Evolutionary conservation across 2,329 filamentous ascomycete genomes (phyloP).

Genomic region (Pseudogymnoascus sp.): DNA sequence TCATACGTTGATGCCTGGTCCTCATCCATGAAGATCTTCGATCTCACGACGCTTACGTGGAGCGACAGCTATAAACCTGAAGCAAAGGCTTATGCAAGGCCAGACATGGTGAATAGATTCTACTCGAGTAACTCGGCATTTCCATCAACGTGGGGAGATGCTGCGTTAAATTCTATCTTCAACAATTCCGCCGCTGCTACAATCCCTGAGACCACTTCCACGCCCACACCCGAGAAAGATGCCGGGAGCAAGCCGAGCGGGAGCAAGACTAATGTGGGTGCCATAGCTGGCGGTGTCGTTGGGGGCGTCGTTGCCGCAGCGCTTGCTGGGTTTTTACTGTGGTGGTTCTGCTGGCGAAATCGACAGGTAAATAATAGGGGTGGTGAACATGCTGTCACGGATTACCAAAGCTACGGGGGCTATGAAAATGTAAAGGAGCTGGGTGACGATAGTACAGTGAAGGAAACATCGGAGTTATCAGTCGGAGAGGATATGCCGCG

Average conservation of each 20-base stretch:
- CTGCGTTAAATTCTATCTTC: not conserved
- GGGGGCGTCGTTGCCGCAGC: conserved; percentile 72
- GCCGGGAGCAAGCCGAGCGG: not conserved
- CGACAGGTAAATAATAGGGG: not conserved
- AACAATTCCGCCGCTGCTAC: not conserved
- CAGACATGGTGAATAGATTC: conserved; percentile 14
- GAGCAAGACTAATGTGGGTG: conserved; percentile 57
- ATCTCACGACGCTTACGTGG: not conserved
- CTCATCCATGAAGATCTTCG: conserved; percentile 4
- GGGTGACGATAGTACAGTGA: not conserved
- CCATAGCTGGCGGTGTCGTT: conserved; percentile 85
- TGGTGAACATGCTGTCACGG: not conserved
- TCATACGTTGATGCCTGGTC: conserved; percentile 14
- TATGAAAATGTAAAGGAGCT: not conserved
- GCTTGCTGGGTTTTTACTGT: conserved; percentile 71
- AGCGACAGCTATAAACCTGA: not conserved
- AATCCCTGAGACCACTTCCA: not conserved
- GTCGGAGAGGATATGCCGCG: not conserved
- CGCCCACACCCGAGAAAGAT: not conserved
- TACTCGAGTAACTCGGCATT: conserved; percentile 5
- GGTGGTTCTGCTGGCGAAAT: conserved; percentile 58
- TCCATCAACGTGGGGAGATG: not conserved
- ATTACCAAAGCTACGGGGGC: not conserved
- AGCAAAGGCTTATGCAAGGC: conserved; percentile 14
- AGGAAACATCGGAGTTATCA: not conserved